These are phyloP conservation scores for Populus hybrid DNA, from an alignment of 441 rosid genomes.

Conservation along the genomic window DNA sequence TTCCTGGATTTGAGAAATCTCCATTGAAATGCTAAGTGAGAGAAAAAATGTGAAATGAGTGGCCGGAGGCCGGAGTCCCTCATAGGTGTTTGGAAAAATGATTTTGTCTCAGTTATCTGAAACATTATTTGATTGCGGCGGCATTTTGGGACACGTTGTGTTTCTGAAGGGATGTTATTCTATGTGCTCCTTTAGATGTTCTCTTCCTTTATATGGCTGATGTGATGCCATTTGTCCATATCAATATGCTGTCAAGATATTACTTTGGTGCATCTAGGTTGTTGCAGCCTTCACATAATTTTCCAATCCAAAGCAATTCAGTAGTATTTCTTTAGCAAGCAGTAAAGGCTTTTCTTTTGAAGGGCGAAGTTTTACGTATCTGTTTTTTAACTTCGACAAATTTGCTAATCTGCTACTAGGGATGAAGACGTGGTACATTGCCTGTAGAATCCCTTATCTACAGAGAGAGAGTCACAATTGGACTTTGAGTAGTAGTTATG, in stretches of 20 bases:
- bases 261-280: background rate
- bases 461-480: background rate
- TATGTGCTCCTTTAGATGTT: background rate
- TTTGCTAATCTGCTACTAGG: background rate
- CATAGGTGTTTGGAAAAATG: background rate
- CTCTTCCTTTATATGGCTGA: background rate
- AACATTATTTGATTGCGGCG: background rate
- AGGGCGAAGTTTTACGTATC: background rate
- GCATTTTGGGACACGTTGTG: background rate
- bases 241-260: background rate
- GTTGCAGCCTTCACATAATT: background rate
- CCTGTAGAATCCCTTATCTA: background rate
- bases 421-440: background rate
- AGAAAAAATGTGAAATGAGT: background rate
- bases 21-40: background rate
- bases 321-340: background rate
- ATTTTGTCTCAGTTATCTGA: background rate
- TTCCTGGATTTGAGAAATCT: background rate
- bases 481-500: background rate
- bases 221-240: background rate
- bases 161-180: background rate
- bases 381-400: background rate
- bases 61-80: background rate
- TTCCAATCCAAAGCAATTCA: background rate
- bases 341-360: background rate